phyloP scores from a whole-genome alignment of 2,329 filamentous ascomycete genomes.

The Sporothrix protearum region DNA sequence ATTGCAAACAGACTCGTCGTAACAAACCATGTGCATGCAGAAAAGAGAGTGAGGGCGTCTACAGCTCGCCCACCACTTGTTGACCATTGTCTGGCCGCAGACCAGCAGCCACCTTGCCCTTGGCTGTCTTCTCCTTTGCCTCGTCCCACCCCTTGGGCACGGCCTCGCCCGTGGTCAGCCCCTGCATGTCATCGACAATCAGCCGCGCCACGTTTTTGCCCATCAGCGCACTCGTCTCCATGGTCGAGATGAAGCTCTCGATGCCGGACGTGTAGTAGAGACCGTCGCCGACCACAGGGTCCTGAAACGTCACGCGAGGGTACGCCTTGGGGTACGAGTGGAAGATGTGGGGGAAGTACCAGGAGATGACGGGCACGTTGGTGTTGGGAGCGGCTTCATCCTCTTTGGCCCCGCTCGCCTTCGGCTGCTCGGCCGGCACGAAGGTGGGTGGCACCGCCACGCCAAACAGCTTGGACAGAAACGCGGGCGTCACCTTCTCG shows the following conservation, averaged over 20 bases:
- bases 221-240: conserved; percentile 94
- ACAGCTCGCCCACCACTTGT: conserved; percentile 7
- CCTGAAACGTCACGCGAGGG: conserved; percentile 85
- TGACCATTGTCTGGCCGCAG: neutral
- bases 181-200: conserved; percentile 54
- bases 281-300: conserved; percentile 63
- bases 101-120: neutral
- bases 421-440: conserved; percentile 8
- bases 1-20: neutral
- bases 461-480: conserved; percentile 53
- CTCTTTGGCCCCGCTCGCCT: neutral
- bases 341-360: conserved; percentile 76
- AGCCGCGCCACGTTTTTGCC: conserved; percentile 78
- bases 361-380: conserved; percentile 56
- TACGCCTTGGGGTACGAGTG: conserved; percentile 79
- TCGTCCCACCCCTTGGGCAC: neutral
- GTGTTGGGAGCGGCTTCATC: conserved; percentile 35
- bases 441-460: conserved; percentile 45
- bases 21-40: neutral
- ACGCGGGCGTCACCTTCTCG: conserved; percentile 48
- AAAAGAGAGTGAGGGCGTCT: neutral
- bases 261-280: conserved; percentile 74
- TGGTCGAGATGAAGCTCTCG: conserved; percentile 91
- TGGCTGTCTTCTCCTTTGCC: neutral
- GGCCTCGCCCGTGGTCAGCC: conserved; percentile 22